Percentiles rank a stretch among this genome's conserved stretches.
These are phyloP conservation scores for Penicillium nucicola DNA, from an alignment of 495 filamentous ascomycete genomes.

Conservation along the genomic window DNA sequence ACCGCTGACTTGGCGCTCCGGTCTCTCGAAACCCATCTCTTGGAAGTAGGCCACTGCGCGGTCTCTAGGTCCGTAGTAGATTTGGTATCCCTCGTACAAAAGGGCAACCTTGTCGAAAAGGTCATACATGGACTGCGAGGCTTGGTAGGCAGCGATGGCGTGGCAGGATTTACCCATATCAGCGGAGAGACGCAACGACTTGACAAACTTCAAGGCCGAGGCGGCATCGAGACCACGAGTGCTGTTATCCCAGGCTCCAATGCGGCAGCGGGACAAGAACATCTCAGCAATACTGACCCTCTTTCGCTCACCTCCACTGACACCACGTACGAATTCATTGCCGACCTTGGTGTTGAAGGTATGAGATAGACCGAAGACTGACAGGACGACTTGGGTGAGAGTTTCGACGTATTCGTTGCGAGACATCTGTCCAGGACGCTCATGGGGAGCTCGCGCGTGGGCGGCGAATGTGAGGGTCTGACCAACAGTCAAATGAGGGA, in stretches of 20 bases:
- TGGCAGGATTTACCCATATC: conserved; percentile 70
- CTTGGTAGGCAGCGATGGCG: conserved; percentile 81
- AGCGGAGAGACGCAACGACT: conserved; percentile 68
- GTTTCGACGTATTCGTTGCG: conserved; percentile 39
- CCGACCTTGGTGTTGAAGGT: conserved; percentile 48
- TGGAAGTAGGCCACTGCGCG: conserved; percentile 58
- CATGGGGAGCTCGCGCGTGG: conserved; percentile 43
- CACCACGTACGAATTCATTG: conserved; percentile 53
- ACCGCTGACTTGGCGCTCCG: conserved; percentile 56
- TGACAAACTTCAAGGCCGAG: conserved; percentile 67
- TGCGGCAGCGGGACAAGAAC: conserved; percentile 58
- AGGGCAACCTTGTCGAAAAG: conserved; percentile 58
- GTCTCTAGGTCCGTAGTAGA: conserved; percentile 58
- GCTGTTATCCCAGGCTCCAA: conserved; percentile 81
- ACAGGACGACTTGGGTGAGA: conserved; percentile 54
- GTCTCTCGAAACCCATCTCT: conserved; percentile 55
- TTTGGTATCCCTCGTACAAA: conserved; percentile 60
- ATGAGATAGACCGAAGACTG: conserved; percentile 55
- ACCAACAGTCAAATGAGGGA: conserved; percentile 61
- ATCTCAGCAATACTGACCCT: conserved; percentile 52
- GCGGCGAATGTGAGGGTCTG: conserved; percentile 62
- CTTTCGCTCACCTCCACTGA: conserved; percentile 84
- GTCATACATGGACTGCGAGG: conserved; percentile 76
- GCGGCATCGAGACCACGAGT: conserved; percentile 82
- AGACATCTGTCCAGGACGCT: conserved; percentile 38